phyloP scores from a whole-genome alignment of 2,329 filamentous ascomycete species.

The Claviceps purpurea region DNA sequence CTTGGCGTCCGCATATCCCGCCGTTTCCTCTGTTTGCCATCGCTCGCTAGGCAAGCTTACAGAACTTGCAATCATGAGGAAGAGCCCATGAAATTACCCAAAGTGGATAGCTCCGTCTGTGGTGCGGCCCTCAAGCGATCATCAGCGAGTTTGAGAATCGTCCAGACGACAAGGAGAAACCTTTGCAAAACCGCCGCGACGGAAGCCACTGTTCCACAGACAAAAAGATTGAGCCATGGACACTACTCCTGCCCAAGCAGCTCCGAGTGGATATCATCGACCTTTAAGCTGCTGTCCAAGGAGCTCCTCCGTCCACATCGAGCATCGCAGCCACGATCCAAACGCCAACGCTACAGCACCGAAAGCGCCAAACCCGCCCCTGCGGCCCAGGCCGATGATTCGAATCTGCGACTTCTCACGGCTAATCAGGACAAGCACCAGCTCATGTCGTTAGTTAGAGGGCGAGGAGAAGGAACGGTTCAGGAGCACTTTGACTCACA shows the following conservation, averaged over 20 bases:
- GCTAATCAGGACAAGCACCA: constrained; percentile 23
- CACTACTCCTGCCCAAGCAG: constrained; percentile 19
- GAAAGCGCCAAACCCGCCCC: constrained; percentile 10
- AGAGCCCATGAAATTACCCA: constrained; percentile 46
- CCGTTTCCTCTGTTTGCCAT: neutral
- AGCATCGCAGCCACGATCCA: constrained; percentile 3
- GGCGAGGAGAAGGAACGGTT: constrained; percentile 32
- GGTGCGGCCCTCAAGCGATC: constrained; percentile 38
- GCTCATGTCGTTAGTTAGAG: constrained; percentile 39
- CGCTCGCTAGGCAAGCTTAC: neutral
- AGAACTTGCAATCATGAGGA: constrained; percentile 29
- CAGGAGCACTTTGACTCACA: constrained; percentile 40
- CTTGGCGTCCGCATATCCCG: neutral
- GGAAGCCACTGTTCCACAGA: constrained; percentile 7
- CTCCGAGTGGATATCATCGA: constrained; percentile 27
- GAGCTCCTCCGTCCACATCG: constrained; percentile 9
- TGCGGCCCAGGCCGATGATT: constrained; percentile 5
- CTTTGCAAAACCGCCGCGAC: constrained; percentile 13
- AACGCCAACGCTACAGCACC: constrained; percentile 14
- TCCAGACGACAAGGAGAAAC: constrained; percentile 12
- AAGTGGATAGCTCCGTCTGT: constrained; percentile 47
- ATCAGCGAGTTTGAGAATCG: constrained; percentile 16
- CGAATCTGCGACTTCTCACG: constrained; percentile 1
- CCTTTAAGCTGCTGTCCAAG: constrained; percentile 21
- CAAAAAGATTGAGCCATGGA: neutral